These are phyloP conservation scores for Ascochyta viciae-villosae DNA, from an alignment of 2,329 filamentous ascomycete genomes.

Conservation along the genomic window DNA sequence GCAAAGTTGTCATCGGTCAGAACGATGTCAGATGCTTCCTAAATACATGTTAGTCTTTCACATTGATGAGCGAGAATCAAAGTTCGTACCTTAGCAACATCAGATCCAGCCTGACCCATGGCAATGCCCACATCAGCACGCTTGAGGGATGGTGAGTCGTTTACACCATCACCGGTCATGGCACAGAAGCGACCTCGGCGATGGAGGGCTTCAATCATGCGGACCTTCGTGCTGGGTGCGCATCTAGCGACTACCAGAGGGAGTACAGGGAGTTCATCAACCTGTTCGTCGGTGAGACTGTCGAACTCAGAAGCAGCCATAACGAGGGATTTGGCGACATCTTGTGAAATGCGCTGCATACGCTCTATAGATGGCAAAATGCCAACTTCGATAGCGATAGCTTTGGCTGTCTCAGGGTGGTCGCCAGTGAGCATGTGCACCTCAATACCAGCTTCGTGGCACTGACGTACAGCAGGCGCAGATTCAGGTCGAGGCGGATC, in stretches of 20 bases:
- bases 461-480: constrained; percentile 58
- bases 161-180: constrained; percentile 90
- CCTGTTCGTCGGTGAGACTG: constrained; percentile 74
- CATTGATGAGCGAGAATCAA: background rate
- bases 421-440: constrained; percentile 60
- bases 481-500: constrained; percentile 86
- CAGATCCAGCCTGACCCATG: constrained; percentile 79
- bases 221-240: constrained; percentile 84
- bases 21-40: constrained; percentile 68
- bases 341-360: constrained; percentile 30
- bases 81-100: constrained; percentile 71
- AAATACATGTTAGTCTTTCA: background rate
- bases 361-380: constrained; percentile 47
- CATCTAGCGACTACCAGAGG: constrained; percentile 85
- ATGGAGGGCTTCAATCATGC: constrained; percentile 89
- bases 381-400: constrained; percentile 57
- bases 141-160: constrained; percentile 83
- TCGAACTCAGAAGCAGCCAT: constrained; percentile 71
- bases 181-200: constrained; percentile 78
- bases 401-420: constrained; percentile 55
- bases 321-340: constrained; percentile 42
- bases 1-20: constrained; percentile 90
- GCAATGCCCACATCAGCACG: constrained; percentile 85
- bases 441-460: constrained; percentile 55
- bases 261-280: constrained; percentile 75